Evolutionary conservation across 495 filamentous ascomycete genomes (phyloP).

Genomic region (Aspergillus incahuasiensis): DNA sequence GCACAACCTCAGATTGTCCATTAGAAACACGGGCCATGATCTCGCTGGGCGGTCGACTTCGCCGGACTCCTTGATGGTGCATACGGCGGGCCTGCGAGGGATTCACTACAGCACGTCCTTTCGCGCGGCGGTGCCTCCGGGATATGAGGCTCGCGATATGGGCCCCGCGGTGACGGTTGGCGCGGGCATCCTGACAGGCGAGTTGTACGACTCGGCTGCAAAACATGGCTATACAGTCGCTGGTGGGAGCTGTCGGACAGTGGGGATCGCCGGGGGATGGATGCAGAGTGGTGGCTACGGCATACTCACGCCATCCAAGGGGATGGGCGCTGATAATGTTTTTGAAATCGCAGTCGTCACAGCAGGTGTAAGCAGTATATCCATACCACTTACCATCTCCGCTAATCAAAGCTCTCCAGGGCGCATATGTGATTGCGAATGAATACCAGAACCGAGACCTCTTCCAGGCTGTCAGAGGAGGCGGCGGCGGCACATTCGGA

Average conservation of each 20-base stretch:
- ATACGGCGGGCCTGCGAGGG: background rate
- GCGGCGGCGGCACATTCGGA: slow-evolving; percentile 45
- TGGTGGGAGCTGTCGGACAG: background rate
- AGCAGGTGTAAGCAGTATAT: slow-evolving; percentile 1
- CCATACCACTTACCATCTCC: background rate
- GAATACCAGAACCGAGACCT: slow-evolving; percentile 46
- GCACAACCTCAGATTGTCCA: slow-evolving; percentile 37
- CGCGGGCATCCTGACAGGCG: background rate
- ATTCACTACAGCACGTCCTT: background rate
- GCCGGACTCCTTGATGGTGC: background rate
- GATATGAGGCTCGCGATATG: background rate
- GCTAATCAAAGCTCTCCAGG: slow-evolving; percentile 2
- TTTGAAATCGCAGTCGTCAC: slow-evolving; percentile 35
- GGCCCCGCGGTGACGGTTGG: background rate
- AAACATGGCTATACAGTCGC: background rate
- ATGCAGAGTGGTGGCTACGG: slow-evolving; percentile 19
- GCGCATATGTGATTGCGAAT: slow-evolving; percentile 35
- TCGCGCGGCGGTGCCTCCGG: too few relatives aligned
- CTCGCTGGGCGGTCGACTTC: background rate
- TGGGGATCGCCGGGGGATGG: background rate
- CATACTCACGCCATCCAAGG: slow-evolving; percentile 38
- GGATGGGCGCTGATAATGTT: slow-evolving; percentile 50
- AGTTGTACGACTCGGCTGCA: background rate
- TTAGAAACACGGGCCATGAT: background rate
- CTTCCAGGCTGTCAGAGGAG: slow-evolving; percentile 54